Evolutionary conservation across 192 early-diverging fungal genomes (phyloP).

Genomic region (Backusella westeae): DNA sequence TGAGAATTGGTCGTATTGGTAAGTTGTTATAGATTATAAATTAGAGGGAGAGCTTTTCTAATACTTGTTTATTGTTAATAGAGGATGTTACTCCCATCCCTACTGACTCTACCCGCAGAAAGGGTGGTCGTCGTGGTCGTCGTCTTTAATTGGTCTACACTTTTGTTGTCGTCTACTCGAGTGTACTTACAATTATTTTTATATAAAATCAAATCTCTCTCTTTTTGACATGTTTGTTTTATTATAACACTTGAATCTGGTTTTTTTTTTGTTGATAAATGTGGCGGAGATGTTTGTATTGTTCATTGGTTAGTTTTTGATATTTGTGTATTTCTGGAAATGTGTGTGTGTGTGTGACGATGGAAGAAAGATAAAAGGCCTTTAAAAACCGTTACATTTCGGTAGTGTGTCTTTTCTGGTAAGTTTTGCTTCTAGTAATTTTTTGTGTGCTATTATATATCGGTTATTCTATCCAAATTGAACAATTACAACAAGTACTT

Average conservation of each 20-base stretch:
- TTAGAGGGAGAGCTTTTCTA: slow-evolving; percentile 13
- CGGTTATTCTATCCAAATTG: no score
- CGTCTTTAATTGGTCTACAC: slow-evolving; percentile 66
- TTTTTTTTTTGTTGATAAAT: no score
- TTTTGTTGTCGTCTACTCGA: background rate
- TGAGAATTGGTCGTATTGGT: slow-evolving; percentile 99
- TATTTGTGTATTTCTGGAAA: no score
- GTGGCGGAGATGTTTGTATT: no score
- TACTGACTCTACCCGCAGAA: slow-evolving; percentile 96
- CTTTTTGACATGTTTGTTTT: slow-evolving; percentile 1
- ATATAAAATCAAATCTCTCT: slow-evolving; percentile 3
- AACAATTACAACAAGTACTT: no score
- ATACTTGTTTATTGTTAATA: slow-evolving; percentile 36
- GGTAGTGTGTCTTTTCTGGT: no score
- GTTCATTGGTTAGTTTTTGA: no score
- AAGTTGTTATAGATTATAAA: slow-evolving; percentile 21
- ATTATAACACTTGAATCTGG: background rate
- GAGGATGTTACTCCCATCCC: slow-evolving; percentile 99
- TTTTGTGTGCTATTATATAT: no score
- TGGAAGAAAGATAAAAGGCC: no score
- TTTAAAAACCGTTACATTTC: no score
- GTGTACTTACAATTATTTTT: slow-evolving; percentile 3
- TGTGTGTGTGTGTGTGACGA: no score
- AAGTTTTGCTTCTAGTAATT: no score
- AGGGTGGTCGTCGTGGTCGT: slow-evolving; percentile 99